Base-by-base conservation (phyloP, 139 green algal species). In the Volvox reticuliferus region DNA sequence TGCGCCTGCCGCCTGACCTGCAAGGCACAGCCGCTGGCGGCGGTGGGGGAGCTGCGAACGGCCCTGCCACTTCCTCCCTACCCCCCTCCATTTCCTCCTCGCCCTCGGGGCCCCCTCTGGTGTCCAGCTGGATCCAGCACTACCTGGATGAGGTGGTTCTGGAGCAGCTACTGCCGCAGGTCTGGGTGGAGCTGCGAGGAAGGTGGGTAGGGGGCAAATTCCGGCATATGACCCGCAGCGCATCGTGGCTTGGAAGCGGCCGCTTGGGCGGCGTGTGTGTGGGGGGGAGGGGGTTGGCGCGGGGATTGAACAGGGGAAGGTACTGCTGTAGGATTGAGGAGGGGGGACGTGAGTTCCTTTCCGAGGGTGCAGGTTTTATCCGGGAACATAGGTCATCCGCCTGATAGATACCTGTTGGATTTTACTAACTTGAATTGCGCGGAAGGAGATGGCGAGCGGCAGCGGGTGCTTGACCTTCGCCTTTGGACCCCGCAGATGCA, bases 131-230 rank as follows among this genome's bases (percentile, higher is more conserved):
- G 85, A 69, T 89, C 37, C 33, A 22, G n/a, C 18, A 32, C 35
- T 82, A 44, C 26, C 85, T 89, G 85, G 85, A 89, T 24, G 69
- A 89, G 69, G 85, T 89, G 85, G 85, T 75, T 61, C 85, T 89
- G 69, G 69, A 89, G 85, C 85, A 89, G 50, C 97, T 97, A 75
- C 89, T 97, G 92, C 96, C 96, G 18, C 90, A 93, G 22, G 89
- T 96, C 5, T 97, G 95, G 87, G 92, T 97, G 67, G 92, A 95
- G 86, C 78, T 94, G 76, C 68, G 92, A 13, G 88, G 91, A 36
- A 91, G 91, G 91, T 93, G 71, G 6, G 85, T 24, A 30, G 81
- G 65, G n/a, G 44, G 5, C 44, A 9, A 5, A 55, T 55, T 55
- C 44, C 5, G 44, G 44, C 44, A 5, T 55, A 55, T 55, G 44